Percentiles rank a stretch among this genome's conserved stretches.
These are phyloP conservation scores for Tricholoma furcatifolium DNA, from an alignment of 768 basidiomycete genomes.

Conservation along the genomic window DNA sequence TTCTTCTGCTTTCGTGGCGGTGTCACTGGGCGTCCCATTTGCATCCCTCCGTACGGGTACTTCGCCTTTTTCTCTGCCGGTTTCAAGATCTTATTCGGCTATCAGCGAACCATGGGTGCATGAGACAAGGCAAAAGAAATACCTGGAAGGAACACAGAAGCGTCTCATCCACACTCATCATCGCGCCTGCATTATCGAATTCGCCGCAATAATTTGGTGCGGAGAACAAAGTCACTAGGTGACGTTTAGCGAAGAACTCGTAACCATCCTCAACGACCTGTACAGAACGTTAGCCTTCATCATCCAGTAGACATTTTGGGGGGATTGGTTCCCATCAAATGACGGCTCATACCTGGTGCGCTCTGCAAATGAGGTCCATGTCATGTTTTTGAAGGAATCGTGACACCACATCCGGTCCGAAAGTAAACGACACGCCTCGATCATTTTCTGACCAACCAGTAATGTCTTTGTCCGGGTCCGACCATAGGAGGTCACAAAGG, in stretches of 20 bases:
- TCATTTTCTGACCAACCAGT: conserved; percentile 99
- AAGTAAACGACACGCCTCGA: conserved; percentile 97
- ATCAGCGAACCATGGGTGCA: neutral
- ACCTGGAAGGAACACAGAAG: conserved; percentile 98
- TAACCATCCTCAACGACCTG: conserved; percentile 99
- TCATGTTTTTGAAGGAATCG: conserved; percentile 99
- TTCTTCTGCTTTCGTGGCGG: conserved; percentile 98
- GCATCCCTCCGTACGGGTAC: conserved; percentile 85
- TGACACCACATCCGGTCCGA: conserved; percentile 97
- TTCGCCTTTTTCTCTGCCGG: conserved; percentile 99
- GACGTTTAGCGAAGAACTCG: conserved; percentile 98
- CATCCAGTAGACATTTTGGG: neutral
- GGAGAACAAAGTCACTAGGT: conserved; percentile 94
- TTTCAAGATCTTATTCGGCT: conserved; percentile 78
- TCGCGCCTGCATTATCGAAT: conserved; percentile 99
- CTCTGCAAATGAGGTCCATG: conserved; percentile 98
- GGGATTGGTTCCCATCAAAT: neutral
- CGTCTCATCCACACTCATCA: conserved; percentile 99
- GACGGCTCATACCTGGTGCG: conserved; percentile 78
- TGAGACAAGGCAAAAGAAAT: conserved; percentile 8
- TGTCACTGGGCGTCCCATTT: conserved; percentile 86
- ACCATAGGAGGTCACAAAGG: conserved; percentile 96
- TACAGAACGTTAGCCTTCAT: conserved; percentile 3
- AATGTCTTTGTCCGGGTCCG: conserved; percentile 99
- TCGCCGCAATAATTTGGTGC: conserved; percentile 95